Evolutionary conservation across 176 grass and related monocot species (phyloP), one percentile per base, ranked within the genome.

Genomic region (Oryza brachyantha): DNA sequence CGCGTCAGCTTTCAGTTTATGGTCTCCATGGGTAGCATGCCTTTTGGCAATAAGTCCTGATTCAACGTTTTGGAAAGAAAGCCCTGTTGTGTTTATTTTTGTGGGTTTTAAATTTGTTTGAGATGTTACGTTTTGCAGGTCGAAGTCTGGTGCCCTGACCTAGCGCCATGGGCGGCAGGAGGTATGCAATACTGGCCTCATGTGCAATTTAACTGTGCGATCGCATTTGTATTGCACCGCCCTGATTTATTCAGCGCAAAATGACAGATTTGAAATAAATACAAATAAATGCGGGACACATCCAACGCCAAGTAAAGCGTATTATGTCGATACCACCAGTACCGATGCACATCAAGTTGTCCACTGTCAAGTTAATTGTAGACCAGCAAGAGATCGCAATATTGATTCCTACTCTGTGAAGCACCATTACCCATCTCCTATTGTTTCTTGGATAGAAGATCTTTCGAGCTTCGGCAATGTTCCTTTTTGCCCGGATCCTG

Each of bases 361-460:
- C 36, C 65, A 4, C 34, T 64, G 36, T 26, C 70, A 88, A 19
- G 42, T 40, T 55, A 54, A 65, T 82, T 24, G 27, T 14, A 61
- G 24, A n/a, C 35, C 79, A 45, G 5, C 26, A 9, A n/a, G 19
- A 74, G 34, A 81, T 65, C 0, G 1, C 14, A 24, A 76, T 81
- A 75, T 2, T 19, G 75, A 29, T 21, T 25, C 79, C 64, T 72
- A 77, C 64, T 19, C 79, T 67, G 96, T 99, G 14, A 93, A 93
- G 77, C 92, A 99, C 70, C 90, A 99, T 28, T 87, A 60, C 48
- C 74, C 85, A 5, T 89, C 90, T 64, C 71, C 96, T 25, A 85
- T 95, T 17, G 72, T 93, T 79, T 99, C 96, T 43, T 99, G 96
- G 92, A 84, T 99, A 60, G 90, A 99, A 34, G 96, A 95, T 42